phyloP scores from a whole-genome alignment of 179 eudicot genomes.

The Silene coronaria region DNA sequence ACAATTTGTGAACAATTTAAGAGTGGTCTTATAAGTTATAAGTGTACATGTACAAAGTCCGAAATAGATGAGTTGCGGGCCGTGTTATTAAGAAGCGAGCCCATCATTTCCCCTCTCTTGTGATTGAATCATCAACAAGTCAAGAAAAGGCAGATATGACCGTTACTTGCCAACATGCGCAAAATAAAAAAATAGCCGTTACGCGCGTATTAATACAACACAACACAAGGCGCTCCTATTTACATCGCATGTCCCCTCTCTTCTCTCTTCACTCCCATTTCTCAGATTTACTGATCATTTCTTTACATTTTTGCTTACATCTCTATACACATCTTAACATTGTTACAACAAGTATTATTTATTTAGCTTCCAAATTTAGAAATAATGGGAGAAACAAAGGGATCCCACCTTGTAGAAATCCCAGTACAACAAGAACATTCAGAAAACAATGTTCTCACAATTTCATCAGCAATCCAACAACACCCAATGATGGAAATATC shows the following conservation, averaged over 20 bases:
- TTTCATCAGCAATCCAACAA: slow-evolving; percentile 50
- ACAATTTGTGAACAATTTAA: no score
- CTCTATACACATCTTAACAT: not conserved
- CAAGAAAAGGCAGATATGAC: slow-evolving; percentile 3
- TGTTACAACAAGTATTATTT: no score
- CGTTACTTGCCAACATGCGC: slow-evolving; percentile 12
- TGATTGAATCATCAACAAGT: not conserved
- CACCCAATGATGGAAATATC: slow-evolving; percentile 90
- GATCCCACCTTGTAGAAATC: slow-evolving; percentile 60
- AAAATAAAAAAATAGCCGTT: slow-evolving; percentile 15
- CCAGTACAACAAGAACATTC: slow-evolving; percentile 41
- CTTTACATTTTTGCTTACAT: not conserved
- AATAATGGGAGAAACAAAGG: slow-evolving; percentile 42
- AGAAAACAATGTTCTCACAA: slow-evolving; percentile 20
- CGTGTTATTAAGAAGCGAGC: no score
- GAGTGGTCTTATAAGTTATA: no score
- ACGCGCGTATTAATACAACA: not conserved
- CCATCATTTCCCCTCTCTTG: no score
- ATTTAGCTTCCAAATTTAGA: no score
- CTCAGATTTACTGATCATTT: no score
- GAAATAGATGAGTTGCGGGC: no score
- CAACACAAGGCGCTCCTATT: slow-evolving; percentile 7
- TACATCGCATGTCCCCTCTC: not conserved
- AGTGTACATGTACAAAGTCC: no score
- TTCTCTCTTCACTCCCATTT: not conserved